These are phyloP conservation scores for Ceratocystis alfenasii DNA, from an alignment of 2,329 filamentous ascomycete genomes.

Conservation along the genomic window DNA sequence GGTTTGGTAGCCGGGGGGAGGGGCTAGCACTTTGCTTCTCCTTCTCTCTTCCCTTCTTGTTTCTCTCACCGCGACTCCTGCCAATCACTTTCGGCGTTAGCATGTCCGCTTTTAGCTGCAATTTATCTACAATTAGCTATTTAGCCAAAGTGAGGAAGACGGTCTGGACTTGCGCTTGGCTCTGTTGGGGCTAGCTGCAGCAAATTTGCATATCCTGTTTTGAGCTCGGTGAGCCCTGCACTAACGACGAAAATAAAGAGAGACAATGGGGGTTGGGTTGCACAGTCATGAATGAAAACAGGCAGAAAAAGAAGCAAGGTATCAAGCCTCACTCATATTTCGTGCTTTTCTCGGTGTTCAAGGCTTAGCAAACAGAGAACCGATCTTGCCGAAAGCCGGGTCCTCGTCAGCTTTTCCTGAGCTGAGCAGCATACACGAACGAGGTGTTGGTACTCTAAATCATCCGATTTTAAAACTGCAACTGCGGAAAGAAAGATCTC, in stretches of 20 bases:
- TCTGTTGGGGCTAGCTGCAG: background rate
- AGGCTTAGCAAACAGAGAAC: background rate
- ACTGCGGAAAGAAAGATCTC: background rate
- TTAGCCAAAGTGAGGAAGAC: background rate
- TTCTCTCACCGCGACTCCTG: background rate
- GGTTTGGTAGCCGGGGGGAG: background rate
- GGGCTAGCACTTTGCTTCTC: too few relatives aligned
- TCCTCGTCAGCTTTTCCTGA: background rate
- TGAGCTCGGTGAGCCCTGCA: background rate
- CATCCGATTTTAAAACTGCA: conserved; percentile 3
- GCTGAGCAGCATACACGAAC: background rate
- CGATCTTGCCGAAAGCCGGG: conserved; percentile 19
- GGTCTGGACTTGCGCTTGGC: background rate
- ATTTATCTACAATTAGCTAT: background rate
- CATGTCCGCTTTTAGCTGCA: background rate
- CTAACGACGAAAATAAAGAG: conserved; percentile 4
- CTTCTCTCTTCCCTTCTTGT: too few relatives aligned
- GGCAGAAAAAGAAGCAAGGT: background rate
- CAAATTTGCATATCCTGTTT: background rate
- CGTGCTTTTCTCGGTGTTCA: conserved; percentile 20
- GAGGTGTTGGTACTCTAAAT: background rate
- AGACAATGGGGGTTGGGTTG: background rate
- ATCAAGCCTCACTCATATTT: background rate
- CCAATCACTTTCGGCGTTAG: background rate
- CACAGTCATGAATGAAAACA: background rate